Conservation (phyloP, 2,329 filamentous ascomycete genomes). For the Xylariaceae sp. region DNA sequence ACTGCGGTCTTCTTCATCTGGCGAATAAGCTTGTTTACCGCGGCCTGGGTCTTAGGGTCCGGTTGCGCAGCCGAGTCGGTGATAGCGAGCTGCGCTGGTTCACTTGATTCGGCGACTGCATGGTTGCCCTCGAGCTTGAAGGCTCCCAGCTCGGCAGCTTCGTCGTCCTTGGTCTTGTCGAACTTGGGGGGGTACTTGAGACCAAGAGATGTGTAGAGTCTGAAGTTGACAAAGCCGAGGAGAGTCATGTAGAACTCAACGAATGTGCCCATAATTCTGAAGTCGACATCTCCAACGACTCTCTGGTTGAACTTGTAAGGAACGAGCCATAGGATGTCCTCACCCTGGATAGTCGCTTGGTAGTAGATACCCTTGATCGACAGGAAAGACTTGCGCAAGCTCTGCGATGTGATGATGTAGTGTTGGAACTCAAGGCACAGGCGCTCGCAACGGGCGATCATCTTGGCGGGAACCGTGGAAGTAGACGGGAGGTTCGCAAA, state of each 20-base stretch:
- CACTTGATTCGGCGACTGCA: slow-evolving; percentile 47
- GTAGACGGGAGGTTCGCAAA: slow-evolving; percentile 95
- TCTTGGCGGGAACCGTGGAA: slow-evolving; percentile 84
- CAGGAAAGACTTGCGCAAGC: slow-evolving; percentile 89
- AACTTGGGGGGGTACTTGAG: slow-evolving; percentile 96
- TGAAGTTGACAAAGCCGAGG: slow-evolving; percentile 92
- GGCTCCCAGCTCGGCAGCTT: slow-evolving; percentile 82
- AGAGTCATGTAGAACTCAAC: slow-evolving; percentile 98
- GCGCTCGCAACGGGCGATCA: slow-evolving; percentile 89
- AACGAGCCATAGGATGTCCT: slow-evolving; percentile 94
- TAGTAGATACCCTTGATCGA: slow-evolving; percentile 99
- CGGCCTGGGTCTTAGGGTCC: slow-evolving; percentile 58
- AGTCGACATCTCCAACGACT: slow-evolving; percentile 90
- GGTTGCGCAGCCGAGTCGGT: slow-evolving; percentile 48
- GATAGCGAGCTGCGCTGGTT: slow-evolving; percentile 48
- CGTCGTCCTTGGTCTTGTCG: slow-evolving; percentile 77
- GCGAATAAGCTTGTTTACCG: slow-evolving; percentile 63
- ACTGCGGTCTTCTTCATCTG: slow-evolving; percentile 56
- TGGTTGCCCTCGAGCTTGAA: slow-evolving; percentile 82
- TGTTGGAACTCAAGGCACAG: slow-evolving; percentile 95
- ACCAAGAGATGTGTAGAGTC: slow-evolving; percentile 84
- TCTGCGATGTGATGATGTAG: slow-evolving; percentile 89
- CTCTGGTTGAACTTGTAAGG: slow-evolving; percentile 98
- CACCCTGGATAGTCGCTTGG: slow-evolving; percentile 92
- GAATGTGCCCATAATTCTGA: slow-evolving; percentile 98